Conservation (phyloP, 2,329 filamentous ascomycete species). For the Fusarium sp. region DNA sequence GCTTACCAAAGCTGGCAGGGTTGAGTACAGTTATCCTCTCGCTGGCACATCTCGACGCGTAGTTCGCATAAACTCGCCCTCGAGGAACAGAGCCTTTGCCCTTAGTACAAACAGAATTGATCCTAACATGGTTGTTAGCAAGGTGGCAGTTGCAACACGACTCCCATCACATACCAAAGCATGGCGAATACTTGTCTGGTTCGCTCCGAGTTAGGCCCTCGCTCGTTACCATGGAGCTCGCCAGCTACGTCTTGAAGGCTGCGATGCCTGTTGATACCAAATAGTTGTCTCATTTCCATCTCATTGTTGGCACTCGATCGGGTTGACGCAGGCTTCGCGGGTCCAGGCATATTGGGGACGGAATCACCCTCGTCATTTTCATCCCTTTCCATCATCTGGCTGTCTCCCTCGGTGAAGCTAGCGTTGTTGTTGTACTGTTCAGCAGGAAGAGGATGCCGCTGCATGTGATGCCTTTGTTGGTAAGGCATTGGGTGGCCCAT, state of each 20-base stretch:
- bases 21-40: conserved; percentile 96
- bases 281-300: conserved; percentile 82
- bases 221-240: conserved; percentile 82
- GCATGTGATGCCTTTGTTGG: conserved; percentile 56
- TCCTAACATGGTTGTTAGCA: conserved; percentile 63
- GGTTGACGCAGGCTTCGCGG: conserved; percentile 69
- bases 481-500: conserved; percentile 60
- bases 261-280: conserved; percentile 76
- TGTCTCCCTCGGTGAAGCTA: conserved; percentile 70
- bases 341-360: conserved; percentile 58
- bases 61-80: conserved; percentile 94
- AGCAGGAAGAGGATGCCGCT: conserved; percentile 65
- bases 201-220: conserved; percentile 84
- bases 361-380: conserved; percentile 70
- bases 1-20: conserved; percentile 96
- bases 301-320: conserved; percentile 84
- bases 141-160: conserved; percentile 24
- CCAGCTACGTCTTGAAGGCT: conserved; percentile 78
- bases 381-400: conserved; percentile 71
- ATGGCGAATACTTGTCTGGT: conserved; percentile 90
- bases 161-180: conserved; percentile 74
- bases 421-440: conserved; percentile 66
- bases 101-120: conserved; percentile 77
- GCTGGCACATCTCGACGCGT: conserved; percentile 91
- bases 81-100: conserved; percentile 90